These are phyloP conservation scores for Penstemon eatonii DNA, from an alignment of 257 asterid species.

Conservation along the genomic window DNA sequence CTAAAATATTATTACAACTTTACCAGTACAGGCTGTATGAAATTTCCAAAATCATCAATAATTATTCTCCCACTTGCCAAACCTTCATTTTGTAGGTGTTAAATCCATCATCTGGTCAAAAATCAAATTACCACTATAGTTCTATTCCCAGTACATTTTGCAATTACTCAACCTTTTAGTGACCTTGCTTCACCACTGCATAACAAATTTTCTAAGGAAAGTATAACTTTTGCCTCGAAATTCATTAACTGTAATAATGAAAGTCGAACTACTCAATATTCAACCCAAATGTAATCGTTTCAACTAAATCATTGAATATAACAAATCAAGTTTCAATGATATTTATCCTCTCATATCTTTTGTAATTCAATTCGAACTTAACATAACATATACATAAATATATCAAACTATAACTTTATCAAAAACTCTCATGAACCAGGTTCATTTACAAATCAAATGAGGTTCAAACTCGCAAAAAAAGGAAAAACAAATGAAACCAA, in stretches of 20 bases:
- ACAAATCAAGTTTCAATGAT: background rate
- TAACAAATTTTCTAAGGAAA: background rate
- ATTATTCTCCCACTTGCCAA: slow-evolving; percentile 32
- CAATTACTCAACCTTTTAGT: slow-evolving; percentile 26
- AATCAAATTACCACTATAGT: slow-evolving; percentile 20
- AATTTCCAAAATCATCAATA: slow-evolving; percentile 28
- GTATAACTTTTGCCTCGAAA: slow-evolving; percentile 5
- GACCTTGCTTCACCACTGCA: slow-evolving; percentile 23
- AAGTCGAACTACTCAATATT: no score
- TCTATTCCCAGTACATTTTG: slow-evolving; percentile 9
- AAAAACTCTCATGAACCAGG: no score
- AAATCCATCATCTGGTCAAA: slow-evolving; percentile 34
- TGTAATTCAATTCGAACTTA: no score
- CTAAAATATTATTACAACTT: background rate
- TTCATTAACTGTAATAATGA: no score
- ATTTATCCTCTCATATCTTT: no score
- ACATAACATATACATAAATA: no score
- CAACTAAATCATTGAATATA: slow-evolving; percentile 8
- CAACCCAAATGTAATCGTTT: background rate
- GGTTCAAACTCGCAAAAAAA: no score
- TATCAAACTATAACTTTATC: no score
- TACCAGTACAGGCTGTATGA: background rate
- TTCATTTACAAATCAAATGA: no score
- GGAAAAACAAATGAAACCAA: no score
- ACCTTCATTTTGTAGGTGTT: slow-evolving; percentile 17